Conservation (phyloP, 2,329 filamentous ascomycete genomes). For the Penicillium sp. region DNA sequence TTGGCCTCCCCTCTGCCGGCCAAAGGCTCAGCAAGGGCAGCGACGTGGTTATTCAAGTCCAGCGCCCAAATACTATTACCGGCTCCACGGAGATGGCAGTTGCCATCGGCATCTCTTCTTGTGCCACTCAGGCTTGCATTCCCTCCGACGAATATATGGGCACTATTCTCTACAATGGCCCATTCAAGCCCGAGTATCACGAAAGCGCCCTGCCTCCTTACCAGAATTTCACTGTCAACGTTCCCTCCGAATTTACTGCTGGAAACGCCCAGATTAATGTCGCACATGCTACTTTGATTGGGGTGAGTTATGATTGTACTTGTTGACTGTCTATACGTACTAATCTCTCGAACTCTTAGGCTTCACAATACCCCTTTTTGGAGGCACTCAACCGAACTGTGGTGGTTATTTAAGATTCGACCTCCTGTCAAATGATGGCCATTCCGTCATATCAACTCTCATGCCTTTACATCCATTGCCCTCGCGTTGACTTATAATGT, state of each 20-base stretch:
- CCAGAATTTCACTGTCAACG: conserved; percentile 34
- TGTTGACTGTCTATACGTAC: not conserved
- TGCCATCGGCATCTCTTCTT: conserved; percentile 35
- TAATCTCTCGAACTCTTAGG: conserved; percentile 19
- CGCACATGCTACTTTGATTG: conserved; percentile 33
- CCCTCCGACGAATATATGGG: conserved; percentile 26
- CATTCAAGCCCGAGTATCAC: conserved; percentile 32
- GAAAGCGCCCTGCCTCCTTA: conserved; percentile 28
- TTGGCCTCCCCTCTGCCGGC: conserved; percentile 28
- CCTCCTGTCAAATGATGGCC: not conserved
- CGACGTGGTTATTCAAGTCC: conserved; percentile 31
- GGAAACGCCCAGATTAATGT: conserved; percentile 29
- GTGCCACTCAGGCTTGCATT: conserved; percentile 21
- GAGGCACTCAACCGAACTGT: conserved; percentile 31
- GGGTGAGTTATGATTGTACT: conserved; percentile 25
- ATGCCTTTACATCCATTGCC: not conserved
- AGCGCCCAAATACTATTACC: conserved; percentile 34
- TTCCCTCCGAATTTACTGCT: conserved; percentile 20
- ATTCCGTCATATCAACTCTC: not conserved
- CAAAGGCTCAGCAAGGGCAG: conserved; percentile 23
- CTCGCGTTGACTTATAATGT: not conserved
- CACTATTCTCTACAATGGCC: conserved; percentile 31
- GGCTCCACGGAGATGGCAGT: conserved; percentile 30
- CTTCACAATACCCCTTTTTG: conserved; percentile 24
- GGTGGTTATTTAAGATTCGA: conserved; percentile 19